Evolutionary conservation across 2,329 filamentous ascomycete genomes (phyloP), one percentile per base, ranked within the genome.

Genomic region (Cladophialophora immunda): DNA sequence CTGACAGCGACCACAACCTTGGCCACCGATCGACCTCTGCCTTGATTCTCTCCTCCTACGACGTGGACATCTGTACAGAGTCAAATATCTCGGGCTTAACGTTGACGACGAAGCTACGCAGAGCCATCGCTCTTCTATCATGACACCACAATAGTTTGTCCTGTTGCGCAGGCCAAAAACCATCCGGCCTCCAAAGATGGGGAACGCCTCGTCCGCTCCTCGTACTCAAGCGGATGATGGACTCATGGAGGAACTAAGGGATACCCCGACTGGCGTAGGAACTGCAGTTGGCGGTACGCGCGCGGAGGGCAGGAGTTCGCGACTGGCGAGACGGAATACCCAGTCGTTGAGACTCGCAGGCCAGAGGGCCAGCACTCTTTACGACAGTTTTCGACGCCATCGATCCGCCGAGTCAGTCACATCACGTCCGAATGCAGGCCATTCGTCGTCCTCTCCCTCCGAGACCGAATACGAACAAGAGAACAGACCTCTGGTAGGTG

Each of bases 401-500:
- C 67, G 72, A 66, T 71, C 64, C n/a, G 55, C 50, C 25, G 67
- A 68, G 30, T 62, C 64, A 47, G 55, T 65, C 19, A 66, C 57
- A 25, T 64, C 54, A 29, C 56, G 63, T 27, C 63, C 56, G 55
- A 65, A 53, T 59, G 55, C 66, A 38, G 52, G 54, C n/a, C 56
- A 55, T 60, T 38, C 68, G 58, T 38, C 60, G 17, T 47, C 38
- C n/a, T 32, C 62, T 32, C 50, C 75, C 70, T 62, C 76, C 73
- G 76, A 75, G 70, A 70, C 69, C 32, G 76, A 73, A 55, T 78
- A 76, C 41, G 76, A 79, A 58, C 79, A 79, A 60, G 79, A 81
- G 66, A 72, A 75, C 53, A 74, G 72, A 34, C 70, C 75, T n/a
- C 74, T 80, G 52, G 72, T 76, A 64, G 75, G 77, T 55, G 63